Evolutionary conservation across 345 rosid species (phyloP), one percentile per base, ranked within the genome.

Genomic region (Erysimum cheiranthoides): DNA sequence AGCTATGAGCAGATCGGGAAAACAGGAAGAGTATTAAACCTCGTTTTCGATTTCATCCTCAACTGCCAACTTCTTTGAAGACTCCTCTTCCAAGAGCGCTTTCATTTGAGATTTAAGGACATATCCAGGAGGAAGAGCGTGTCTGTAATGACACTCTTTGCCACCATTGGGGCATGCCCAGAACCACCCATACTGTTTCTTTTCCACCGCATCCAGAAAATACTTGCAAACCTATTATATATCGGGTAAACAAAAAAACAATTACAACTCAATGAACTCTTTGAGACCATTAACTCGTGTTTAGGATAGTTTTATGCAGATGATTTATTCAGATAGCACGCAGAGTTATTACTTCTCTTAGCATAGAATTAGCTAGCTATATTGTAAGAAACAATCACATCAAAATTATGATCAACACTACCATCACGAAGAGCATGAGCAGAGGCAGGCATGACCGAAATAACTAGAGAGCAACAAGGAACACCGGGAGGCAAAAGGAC

Each of bases 101-200:
- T 92, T 94, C 98, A 94, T 94, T 78, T 94, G 97, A 71, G 98
- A 94, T 77, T 89, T 92, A 63, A 92, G 82, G 66, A 94, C 59
- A 80, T 92, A 94, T 34, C 98, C 97, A 36, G 97, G 95, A 68
- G 98, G 98, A 83, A 94, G 93, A 28, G 98, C 96, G 80, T 94
- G 98, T 51, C 98, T 90, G 80, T 94, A 94, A 73, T 90, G 97
- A 81, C 97, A 94, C 27, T 88, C 92, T 82, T 83, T 87, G 40
- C 78, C 86, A 58, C 97, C 99, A 66, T 89, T 95, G 63, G 97
- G 97, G 63, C 99, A 95, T 32, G 10, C 86, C 99, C 99, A 95
- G 74, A 92, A 95, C 96, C 97, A 95, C 62, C 97, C 99, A 81
- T 92, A 92, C 73, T 94, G 96, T 79, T 92, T 92, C 92, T 86